Conservation (phyloP, 306 rosid genomes). For the Cucurbita argyrosperma region DNA sequence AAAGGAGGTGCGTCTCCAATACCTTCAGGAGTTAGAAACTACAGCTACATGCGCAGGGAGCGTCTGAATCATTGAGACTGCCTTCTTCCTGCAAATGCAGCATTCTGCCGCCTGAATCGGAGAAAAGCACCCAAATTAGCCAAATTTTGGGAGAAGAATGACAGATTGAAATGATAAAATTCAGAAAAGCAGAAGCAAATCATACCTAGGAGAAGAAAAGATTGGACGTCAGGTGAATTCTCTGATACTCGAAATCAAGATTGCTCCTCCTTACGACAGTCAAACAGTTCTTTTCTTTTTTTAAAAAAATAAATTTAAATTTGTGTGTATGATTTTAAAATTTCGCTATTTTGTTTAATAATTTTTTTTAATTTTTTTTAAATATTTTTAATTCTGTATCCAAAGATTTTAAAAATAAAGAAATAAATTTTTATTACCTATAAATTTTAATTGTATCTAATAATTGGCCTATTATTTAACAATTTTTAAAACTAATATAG, state of each 20-base stretch:
- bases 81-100: conserved; percentile 52
- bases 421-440: no score
- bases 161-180: background rate
- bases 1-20: background rate
- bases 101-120: conserved; percentile 34
- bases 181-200: background rate
- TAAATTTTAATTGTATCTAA: no score
- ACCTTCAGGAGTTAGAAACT: conserved; percentile 27
- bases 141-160: background rate
- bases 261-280: background rate
- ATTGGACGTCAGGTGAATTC: background rate
- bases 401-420: no score
- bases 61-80: conserved; percentile 25
- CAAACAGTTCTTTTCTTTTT: background rate
- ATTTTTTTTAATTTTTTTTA: no score
- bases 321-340: no score
- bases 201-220: background rate
- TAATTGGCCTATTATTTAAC: no score
- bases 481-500: no score
- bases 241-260: background rate
- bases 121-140: background rate
- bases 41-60: conserved; percentile 45
- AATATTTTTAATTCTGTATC: no score
- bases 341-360: no score
- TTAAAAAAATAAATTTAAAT: no score